Percentiles rank a stretch among this genome's conserved stretches.
Evolutionary conservation across 495 filamentous ascomycete genomes (phyloP).

Genomic region (Tuber indicum): DNA sequence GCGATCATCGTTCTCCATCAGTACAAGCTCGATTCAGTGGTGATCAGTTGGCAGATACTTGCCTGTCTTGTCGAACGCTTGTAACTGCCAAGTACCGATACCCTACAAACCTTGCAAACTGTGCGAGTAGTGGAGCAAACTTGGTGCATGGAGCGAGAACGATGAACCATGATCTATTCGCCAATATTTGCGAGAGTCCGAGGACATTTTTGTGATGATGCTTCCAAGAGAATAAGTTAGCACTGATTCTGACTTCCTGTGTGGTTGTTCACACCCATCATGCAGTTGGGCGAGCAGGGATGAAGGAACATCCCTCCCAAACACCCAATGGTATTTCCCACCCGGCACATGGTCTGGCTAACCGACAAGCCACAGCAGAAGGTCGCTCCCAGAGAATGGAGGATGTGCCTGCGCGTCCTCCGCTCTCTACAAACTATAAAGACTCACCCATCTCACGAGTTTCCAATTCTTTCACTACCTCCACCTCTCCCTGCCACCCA

Average conservation of each 20-base stretch:
- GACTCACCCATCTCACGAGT: neutral
- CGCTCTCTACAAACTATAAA: slow-evolving; percentile 21
- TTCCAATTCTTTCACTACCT: slow-evolving; percentile 6
- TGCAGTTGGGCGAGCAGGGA: neutral
- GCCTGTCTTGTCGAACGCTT: neutral
- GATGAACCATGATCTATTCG: neutral
- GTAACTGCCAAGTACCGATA: neutral
- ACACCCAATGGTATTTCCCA: neutral
- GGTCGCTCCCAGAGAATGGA: neutral
- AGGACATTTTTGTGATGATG: neutral
- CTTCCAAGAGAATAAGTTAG: neutral
- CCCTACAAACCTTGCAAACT: neutral
- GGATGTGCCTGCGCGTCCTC: neutral
- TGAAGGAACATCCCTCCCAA: neutral
- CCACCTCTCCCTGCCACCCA: slow-evolving; percentile 7
- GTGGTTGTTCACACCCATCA: slow-evolving; percentile 1
- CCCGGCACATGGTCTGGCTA: neutral
- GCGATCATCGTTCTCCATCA: neutral
- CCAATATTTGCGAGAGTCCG: neutral
- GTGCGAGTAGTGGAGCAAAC: neutral
- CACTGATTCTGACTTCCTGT: neutral
- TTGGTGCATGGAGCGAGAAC: neutral
- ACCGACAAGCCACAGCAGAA: neutral
- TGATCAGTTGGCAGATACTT: neutral
- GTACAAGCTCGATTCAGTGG: neutral